Percentiles rank a stretch among this genome's conserved stretches.
Evolutionary conservation across 306 rosid species (phyloP).

Genomic region (Datisca glomerata): DNA sequence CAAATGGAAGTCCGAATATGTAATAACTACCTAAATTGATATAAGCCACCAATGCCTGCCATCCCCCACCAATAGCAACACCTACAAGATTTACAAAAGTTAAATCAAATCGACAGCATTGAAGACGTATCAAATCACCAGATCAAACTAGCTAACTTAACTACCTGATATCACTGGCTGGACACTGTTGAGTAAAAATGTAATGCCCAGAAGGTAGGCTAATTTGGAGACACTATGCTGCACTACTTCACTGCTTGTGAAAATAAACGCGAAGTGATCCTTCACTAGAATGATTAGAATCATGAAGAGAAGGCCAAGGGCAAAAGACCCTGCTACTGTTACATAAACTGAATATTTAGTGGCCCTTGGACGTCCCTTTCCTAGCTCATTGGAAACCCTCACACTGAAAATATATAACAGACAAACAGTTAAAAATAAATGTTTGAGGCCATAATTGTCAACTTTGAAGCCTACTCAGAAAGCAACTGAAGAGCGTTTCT

Average conservation of each 20-base stretch:
- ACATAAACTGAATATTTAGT: background rate
- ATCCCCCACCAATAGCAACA: background rate
- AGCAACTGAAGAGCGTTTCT: too few relatives aligned
- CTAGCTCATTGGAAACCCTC: conserved; percentile 2
- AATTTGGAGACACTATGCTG: background rate
- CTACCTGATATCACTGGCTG: conserved; percentile 1
- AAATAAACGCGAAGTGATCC: background rate
- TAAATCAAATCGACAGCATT: too few relatives aligned
- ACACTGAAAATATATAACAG: background rate
- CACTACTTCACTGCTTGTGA: background rate
- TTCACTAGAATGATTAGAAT: background rate
- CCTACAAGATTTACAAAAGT: too few relatives aligned
- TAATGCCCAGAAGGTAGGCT: background rate
- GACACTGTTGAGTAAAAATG: background rate
- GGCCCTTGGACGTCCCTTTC: background rate
- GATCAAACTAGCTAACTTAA: too few relatives aligned
- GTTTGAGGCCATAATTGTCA: too few relatives aligned
- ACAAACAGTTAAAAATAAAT: too few relatives aligned
- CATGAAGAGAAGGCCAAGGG: background rate
- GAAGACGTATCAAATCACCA: too few relatives aligned
- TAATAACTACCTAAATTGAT: background rate
- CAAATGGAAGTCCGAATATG: background rate
- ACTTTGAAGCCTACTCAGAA: too few relatives aligned
- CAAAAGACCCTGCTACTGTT: background rate
- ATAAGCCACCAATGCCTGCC: background rate